Evolutionary conservation across 192 early-diverging fungal species (phyloP), one percentile per base, ranked within the genome.

Genomic region (Podila horticola): DNA sequence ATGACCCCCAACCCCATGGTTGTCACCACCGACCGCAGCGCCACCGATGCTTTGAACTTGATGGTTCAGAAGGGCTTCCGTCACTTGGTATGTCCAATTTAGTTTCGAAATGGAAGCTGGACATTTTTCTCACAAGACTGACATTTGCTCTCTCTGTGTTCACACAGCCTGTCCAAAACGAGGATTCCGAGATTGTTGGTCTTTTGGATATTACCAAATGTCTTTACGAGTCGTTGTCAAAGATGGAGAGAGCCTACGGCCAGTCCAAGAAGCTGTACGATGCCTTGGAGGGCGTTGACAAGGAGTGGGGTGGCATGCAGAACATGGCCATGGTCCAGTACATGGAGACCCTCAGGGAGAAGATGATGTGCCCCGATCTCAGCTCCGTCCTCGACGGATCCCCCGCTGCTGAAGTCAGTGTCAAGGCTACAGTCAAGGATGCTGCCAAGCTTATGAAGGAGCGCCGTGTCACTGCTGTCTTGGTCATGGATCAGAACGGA

Each of bases 1-100:
- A 98, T 98, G 91, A 99, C 98, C 9, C 90, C 89, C 70, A 90
- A 94, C 69, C 97, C 97, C 19, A 91, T 96, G 74, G 95, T 93
- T 62, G 97, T 98, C 24, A 95, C 92, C 19, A 87, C 90, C 66
- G 91, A 93, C 77, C 92, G 91, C 41, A 88, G 89, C 24, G 93
- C 96, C 15, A 93, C 92, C 0, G 94, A 93, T 41, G 94, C 94
- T 49, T 85, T 97, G 48, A 91, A 95, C 72, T 85, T 93, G 64
- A 94, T 94, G 94, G 91, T 95, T 38, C 89, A 84, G 36, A 91
- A 91, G 57, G 94, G 94, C 22, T 95, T 95, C 90, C 87, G 94
- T 64, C 95, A 94, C 71, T 87, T 96, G 85, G 89, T 89, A 88
- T 58, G 71, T 64, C 5, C 41, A 45, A 45, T 45, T 45, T 17